Base-by-base conservation (phyloP, 805 yeast species). In the Metschnikowia dekortorum region DNA sequence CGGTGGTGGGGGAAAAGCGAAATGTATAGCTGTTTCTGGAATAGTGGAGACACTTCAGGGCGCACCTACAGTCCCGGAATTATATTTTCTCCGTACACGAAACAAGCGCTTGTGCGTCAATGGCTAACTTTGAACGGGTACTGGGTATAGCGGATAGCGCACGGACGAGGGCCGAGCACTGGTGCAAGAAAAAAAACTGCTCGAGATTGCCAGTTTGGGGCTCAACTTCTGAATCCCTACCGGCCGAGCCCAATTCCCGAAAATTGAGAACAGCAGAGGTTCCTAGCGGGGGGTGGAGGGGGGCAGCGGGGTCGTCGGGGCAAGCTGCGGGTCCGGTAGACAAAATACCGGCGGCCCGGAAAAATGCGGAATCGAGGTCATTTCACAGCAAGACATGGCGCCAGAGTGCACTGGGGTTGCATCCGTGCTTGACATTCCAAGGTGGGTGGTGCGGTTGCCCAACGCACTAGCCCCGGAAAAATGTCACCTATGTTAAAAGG, bases 71-170 rank as follows among this genome's bases (percentile, higher is more conserved):
- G 39, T 26, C 51, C 51, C 57, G 57, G 57, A 53, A 51, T 28
- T 55, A 53, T 51, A 44, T 55, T 55, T 53, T 55, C 55, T 53
- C 55, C 57, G 57, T 51, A 53, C 52, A 51, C 44, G 48, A 31
- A 30, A 30, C 29, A 32, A 33, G 45, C 45, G 45, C 38, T 26
- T 31, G 45, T 42, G 45, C 45, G 38, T 34, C 29, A 34, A 33
- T 33, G 37, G 22, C 45, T 33, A 22, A 39, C 43, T 34, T 42
- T 33, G 45, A 42, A 42, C 26, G 45, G 45, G 36, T 39, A 14
- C 26, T 39, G 43, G 16, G 43, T 39, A 39, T 39, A 39, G 34
- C 16, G 34, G 26, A 39, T 14, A 14, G 18, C 43, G 43, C 43
- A 39, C 30, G 43, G 16, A 30, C 29, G 43, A 39, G 33, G 2